Evolutionary conservation across 208 protist species (phyloP).

Genomic region (Leishmania martiniquensis): DNA sequence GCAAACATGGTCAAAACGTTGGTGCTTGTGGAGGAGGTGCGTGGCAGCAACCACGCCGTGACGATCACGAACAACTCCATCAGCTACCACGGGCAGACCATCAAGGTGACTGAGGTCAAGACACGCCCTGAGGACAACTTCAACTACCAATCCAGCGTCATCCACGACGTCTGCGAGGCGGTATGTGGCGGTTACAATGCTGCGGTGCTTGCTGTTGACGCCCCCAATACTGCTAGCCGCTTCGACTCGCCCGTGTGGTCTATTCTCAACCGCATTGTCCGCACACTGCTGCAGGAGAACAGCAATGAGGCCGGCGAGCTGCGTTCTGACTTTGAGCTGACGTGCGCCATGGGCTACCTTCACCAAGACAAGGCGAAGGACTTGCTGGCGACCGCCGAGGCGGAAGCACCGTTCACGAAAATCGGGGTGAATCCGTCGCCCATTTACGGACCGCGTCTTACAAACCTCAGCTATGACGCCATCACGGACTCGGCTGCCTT

Average conservation of each 20-base stretch:
- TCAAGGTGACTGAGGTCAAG: conserved; percentile 60
- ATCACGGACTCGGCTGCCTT: conserved; percentile 49
- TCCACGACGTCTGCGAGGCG: conserved; percentile 51
- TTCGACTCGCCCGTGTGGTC: conserved; percentile 77
- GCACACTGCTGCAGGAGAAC: conserved; percentile 52
- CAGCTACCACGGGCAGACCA: conserved; percentile 37
- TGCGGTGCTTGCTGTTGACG: conserved; percentile 67
- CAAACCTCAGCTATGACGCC: conserved; percentile 55
- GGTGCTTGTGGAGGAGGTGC: conserved; percentile 62
- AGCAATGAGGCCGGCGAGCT: conserved; percentile 24
- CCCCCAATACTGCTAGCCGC: conserved; percentile 48
- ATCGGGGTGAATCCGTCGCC: conserved; percentile 71
- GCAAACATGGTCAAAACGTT: conserved; percentile 65
- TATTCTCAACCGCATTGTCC: conserved; percentile 64
- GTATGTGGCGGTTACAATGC: conserved; percentile 74
- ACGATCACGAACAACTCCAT: conserved; percentile 34
- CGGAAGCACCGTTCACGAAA: conserved; percentile 46
- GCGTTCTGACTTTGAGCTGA: conserved; percentile 48
- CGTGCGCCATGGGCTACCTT: conserved; percentile 68
- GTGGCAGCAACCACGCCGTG: conserved; percentile 39
- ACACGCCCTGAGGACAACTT: conserved; percentile 51
- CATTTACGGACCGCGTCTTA: conserved; percentile 74
- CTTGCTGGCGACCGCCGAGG: conserved; percentile 39
- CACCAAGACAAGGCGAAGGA: conserved; percentile 74
- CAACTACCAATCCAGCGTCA: conserved; percentile 59